Evolutionary conservation across 2,329 filamentous ascomycete species (phyloP), one percentile per base, ranked within the genome.

Genomic region (Penicillium sp.): DNA sequence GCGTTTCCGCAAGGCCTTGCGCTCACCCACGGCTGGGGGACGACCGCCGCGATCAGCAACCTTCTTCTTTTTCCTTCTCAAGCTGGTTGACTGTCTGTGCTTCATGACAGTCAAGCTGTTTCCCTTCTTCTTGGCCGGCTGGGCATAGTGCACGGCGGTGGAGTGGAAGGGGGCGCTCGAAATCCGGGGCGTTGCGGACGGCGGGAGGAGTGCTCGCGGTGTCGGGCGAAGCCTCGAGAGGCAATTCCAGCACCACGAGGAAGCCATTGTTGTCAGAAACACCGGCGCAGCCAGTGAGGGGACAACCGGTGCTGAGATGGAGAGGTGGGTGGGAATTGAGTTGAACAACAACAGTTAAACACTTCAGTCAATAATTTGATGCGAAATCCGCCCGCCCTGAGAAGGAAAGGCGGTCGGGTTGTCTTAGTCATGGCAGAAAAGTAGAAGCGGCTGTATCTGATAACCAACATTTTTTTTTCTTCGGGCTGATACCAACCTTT

Each of bases 1-100:
- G 64, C 90, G 86, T 79, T 95, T 96, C 62, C 91, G 86, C 70
- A 90, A 80, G 29, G 90, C 89, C 76, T 91, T 96, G 62, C 92
- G 86, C 80, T 97, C 92, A 62, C 92, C 93, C 3, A 85, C 80
- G 13, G 79, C 79, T 21, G 89, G 88, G 16, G 85, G 80, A 73
- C 82, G 83, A 52, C 77, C 73, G 12, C 71, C 73, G 15, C 71
- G 68, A n/a, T 77, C 74, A n/a, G 66, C 65, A 13, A 59, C 63
- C 35, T 64, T 61, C 59, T 75, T 77, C 66, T 75, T 77, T 60
- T 76, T 80, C 59, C 79, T 78, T 49, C 73, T 73, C n/a, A 71
- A 66, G 15, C 69, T 71, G 32, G 68, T 71, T 25, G 70, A 65
- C 63, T 75, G 64, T 55, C 75, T 73, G 59, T 72, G 75, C 57